phyloP scores from a whole-genome alignment of 495 filamentous ascomycete species.

The Aspergillus diversus region DNA sequence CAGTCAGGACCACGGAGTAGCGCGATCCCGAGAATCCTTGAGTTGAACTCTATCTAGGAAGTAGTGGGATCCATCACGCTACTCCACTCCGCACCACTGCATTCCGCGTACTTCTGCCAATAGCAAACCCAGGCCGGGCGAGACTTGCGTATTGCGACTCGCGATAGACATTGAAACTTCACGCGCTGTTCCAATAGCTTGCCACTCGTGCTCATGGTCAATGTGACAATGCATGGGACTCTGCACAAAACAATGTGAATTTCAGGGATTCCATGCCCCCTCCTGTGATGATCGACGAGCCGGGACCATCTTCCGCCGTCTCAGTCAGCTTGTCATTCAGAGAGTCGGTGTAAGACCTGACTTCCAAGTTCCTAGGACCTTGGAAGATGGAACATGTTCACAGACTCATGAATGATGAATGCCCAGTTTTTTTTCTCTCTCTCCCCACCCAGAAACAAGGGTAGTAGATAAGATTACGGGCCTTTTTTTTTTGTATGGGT shows the following conservation, averaged over 20 bases:
- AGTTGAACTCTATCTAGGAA: slow-evolving; percentile 17
- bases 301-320: slow-evolving; percentile 4
- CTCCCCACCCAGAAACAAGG: not conserved
- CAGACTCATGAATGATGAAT: not conserved
- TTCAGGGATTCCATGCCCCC: not conserved
- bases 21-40: slow-evolving; percentile 10
- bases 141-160: not conserved
- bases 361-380: not conserved
- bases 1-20: not conserved
- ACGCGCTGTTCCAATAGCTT: not conserved
- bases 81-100: not conserved
- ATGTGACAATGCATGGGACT: slow-evolving; percentile 20
- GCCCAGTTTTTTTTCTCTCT: not conserved
- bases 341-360: not conserved
- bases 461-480: slow-evolving; percentile 1
- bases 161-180: not conserved
- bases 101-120: not conserved
- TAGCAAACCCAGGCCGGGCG: not conserved
- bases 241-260: slow-evolving; percentile 6
- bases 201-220: slow-evolving; percentile 4
- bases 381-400: not conserved
- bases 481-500: too few relatives aligned
- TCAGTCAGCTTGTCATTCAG: not conserved
- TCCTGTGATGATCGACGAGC: not conserved
- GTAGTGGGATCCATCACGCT: slow-evolving; percentile 2